Percentiles rank a stretch among this genome's conserved stretches.
These are phyloP conservation scores for Plectranthus barbatus DNA, from an alignment of 257 asterid species.

Conservation along the genomic window DNA sequence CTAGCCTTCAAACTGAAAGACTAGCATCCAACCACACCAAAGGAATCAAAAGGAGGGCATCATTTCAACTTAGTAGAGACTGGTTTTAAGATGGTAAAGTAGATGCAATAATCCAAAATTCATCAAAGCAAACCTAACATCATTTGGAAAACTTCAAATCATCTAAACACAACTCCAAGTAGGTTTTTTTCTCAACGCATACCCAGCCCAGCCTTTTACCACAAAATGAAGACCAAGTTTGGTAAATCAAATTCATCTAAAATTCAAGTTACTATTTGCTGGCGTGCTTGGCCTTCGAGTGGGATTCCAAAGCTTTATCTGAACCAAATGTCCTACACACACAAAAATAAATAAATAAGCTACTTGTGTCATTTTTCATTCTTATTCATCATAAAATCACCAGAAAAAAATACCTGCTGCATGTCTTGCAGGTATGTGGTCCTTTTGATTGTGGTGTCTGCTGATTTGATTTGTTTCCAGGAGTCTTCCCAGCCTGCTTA, in stretches of 20 bases:
- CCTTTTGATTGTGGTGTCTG: conserved; percentile 66
- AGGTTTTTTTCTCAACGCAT: background rate
- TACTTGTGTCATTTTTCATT: background rate
- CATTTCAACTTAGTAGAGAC: no score
- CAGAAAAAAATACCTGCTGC: conserved; percentile 39
- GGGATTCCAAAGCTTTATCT: conserved; percentile 65
- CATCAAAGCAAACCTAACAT: background rate
- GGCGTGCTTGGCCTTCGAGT: conserved; percentile 70
- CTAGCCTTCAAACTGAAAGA: no score
- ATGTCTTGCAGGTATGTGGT: conserved; percentile 49
- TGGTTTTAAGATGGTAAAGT: no score
- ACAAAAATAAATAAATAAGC: background rate
- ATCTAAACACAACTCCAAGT: background rate
- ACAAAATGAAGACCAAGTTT: background rate
- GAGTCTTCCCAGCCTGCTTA: conserved; percentile 65
- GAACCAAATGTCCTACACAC: conserved; percentile 50
- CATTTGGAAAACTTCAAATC: background rate
- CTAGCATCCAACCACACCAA: no score
- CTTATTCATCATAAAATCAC: background rate
- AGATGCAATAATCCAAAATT: conserved; percentile 5
- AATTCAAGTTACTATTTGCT: conserved; percentile 30
- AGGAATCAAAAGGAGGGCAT: no score
- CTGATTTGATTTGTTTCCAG: conserved; percentile 56
- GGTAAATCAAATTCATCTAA: background rate
- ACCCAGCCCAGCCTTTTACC: conserved; percentile 4